Conservation (phyloP, 2,329 filamentous ascomycete genomes). For the Gnomoniopsis sp. region DNA sequence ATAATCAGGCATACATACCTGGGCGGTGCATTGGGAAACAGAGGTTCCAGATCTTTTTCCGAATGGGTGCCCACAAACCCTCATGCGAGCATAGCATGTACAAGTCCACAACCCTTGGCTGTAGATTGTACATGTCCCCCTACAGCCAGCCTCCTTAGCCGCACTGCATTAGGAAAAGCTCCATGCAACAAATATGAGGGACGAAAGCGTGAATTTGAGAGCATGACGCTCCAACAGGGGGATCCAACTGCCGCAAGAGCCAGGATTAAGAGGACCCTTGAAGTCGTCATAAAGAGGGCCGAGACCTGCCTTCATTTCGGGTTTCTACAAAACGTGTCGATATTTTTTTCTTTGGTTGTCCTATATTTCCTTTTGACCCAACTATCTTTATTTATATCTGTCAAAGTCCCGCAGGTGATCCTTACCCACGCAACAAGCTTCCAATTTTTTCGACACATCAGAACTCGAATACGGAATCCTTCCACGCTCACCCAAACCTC, state of each 20-base stretch:
- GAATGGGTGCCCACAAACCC: too few species aligned
- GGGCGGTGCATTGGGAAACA: too few species aligned
- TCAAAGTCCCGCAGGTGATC: neutral
- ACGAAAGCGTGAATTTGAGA: neutral
- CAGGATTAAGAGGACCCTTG: neutral
- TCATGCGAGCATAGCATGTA: too few species aligned
- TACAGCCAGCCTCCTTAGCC: too few species aligned
- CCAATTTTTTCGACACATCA: neutral
- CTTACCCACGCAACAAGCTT: neutral
- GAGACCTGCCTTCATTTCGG: neutral
- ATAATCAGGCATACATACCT: too few species aligned
- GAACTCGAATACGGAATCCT: neutral
- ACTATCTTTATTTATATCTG: neutral
- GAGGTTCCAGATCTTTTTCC: too few species aligned
- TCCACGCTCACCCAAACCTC: neutral
- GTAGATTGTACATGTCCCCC: too few species aligned
- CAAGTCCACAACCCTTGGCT: too few species aligned
- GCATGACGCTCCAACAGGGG: neutral
- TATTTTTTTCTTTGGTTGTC: neutral
- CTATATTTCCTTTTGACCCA: neutral
- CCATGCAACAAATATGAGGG: neutral
- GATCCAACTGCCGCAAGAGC: neutral
- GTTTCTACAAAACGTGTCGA: neutral
- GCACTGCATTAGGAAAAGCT: neutral
- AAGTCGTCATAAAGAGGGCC: neutral